phyloP scores from a whole-genome alignment of 2,329 filamentous ascomycete species.

The Pseudocercospora cruenta region DNA sequence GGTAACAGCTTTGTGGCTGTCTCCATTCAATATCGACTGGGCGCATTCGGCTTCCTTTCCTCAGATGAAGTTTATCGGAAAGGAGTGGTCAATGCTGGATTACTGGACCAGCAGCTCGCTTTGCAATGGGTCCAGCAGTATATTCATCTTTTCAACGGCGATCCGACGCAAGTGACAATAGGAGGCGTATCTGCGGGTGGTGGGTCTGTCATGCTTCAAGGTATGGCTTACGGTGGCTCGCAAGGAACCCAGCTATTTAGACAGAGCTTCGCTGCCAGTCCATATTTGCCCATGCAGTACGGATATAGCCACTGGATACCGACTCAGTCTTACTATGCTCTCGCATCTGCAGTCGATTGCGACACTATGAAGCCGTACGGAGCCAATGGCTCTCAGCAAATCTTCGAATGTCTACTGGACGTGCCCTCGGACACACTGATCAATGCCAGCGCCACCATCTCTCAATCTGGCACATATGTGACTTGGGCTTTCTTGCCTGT shows the following conservation, averaged over 20 bases:
- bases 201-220: slow-evolving; percentile 44
- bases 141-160: slow-evolving; percentile 52
- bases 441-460: slow-evolving; percentile 43
- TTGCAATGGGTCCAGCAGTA: slow-evolving; percentile 57
- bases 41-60: slow-evolving; percentile 50
- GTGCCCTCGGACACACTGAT: slow-evolving; percentile 44
- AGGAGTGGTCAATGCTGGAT: slow-evolving; percentile 45
- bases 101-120: slow-evolving; percentile 55
- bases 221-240: slow-evolving; percentile 34
- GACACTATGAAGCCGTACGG: slow-evolving; percentile 37
- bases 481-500: slow-evolving; percentile 50
- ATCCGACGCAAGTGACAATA: slow-evolving; percentile 51
- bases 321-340: slow-evolving; percentile 50
- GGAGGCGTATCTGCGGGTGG: slow-evolving; percentile 46
- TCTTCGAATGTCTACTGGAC: slow-evolving; percentile 49
- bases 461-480: slow-evolving; percentile 41
- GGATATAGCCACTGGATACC: slow-evolving; percentile 52
- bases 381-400: slow-evolving; percentile 34
- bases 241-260: slow-evolving; percentile 33
- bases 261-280: slow-evolving; percentile 48
- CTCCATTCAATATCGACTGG: slow-evolving; percentile 55
- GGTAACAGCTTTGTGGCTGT: slow-evolving; percentile 54
- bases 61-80: slow-evolving; percentile 44
- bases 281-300: slow-evolving; percentile 59
- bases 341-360: slow-evolving; percentile 50